phyloP scores from a whole-genome alignment of 345 rosid genomes.

The Hypericum perforatum region DNA sequence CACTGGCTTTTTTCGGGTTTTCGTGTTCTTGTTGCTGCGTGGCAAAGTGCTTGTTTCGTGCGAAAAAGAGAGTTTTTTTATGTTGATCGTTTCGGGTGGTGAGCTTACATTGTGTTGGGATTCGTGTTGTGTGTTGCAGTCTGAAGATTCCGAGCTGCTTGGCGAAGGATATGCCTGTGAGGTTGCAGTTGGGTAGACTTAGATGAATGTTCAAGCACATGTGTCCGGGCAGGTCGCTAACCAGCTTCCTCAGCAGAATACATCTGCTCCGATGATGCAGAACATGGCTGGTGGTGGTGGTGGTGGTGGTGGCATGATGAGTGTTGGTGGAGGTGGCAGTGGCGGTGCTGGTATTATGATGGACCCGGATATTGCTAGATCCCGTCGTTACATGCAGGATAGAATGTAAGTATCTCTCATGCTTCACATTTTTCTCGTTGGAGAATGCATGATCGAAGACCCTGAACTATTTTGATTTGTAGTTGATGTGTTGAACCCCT shows the following conservation, averaged over 20 bases:
- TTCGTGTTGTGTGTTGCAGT: too few relatives aligned
- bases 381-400: slow-evolving; percentile 33
- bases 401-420: slow-evolving; percentile 43
- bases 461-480: too few relatives aligned
- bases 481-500: too few relatives aligned
- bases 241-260: slow-evolving; percentile 58
- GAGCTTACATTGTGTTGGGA: too few relatives aligned
- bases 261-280: slow-evolving; percentile 50
- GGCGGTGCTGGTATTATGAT: slow-evolving; percentile 19
- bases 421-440: background rate
- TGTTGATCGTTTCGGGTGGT: too few relatives aligned
- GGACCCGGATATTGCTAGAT: slow-evolving; percentile 42
- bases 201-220: slow-evolving; percentile 61
- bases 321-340: background rate
- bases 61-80: too few relatives aligned
- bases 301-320: slow-evolving; percentile 13
- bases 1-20: too few relatives aligned
- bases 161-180: too few relatives aligned
- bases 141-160: too few relatives aligned
- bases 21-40: too few relatives aligned
- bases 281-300: slow-evolving; percentile 24
- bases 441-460: background rate
- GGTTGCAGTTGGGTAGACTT: too few relatives aligned
- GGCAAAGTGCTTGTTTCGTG: too few relatives aligned
- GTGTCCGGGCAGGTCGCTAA: slow-evolving; percentile 51